A percentile compares a stretch with the other conserved stretches of the same genome.
Evolutionary conservation across 2,329 filamentous ascomycete genomes (phyloP).

Genomic region (Aspergillus sp.): DNA sequence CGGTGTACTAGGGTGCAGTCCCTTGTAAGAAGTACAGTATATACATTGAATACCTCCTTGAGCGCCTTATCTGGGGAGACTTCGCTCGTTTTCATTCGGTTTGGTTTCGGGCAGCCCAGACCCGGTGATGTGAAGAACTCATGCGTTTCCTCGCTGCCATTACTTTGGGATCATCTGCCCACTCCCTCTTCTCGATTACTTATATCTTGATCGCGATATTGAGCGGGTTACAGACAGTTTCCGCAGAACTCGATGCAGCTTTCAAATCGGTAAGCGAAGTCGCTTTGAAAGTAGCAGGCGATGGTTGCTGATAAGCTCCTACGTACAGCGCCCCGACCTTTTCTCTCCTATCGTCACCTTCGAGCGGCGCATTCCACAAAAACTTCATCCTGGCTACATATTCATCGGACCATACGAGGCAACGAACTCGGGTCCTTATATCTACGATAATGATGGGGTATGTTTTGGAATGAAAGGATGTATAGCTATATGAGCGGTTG

Average conservation of each 20-base stretch:
- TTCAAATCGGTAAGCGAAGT: conserved; percentile 38
- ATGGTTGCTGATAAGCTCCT: neutral
- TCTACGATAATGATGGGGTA: conserved; percentile 53
- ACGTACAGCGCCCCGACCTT: conserved; percentile 37
- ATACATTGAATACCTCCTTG: neutral
- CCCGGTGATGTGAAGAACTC: conserved; percentile 26
- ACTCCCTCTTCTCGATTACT: conserved; percentile 10
- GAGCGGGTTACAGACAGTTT: conserved; percentile 15
- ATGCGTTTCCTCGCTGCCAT: conserved; percentile 25
- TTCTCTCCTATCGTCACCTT: conserved; percentile 36
- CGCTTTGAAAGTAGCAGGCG: neutral
- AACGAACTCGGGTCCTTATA: conserved; percentile 51
- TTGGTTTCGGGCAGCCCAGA: neutral
- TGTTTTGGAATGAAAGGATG: neutral
- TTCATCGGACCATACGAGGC: conserved; percentile 53
- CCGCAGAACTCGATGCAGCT: conserved; percentile 31
- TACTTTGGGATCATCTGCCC: conserved; percentile 15
- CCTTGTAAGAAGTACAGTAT: neutral
- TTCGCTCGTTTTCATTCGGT: conserved; percentile 1
- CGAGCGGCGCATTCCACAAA: conserved; percentile 28
- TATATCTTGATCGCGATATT: conserved; percentile 21
- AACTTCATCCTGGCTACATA: conserved; percentile 49
- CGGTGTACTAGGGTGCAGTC: neutral
- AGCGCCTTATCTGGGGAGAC: neutral
- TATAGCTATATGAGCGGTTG: too few species aligned